phyloP scores from a whole-genome alignment of 805 yeast species.

The Saccharomycopsis olivae region DNA sequence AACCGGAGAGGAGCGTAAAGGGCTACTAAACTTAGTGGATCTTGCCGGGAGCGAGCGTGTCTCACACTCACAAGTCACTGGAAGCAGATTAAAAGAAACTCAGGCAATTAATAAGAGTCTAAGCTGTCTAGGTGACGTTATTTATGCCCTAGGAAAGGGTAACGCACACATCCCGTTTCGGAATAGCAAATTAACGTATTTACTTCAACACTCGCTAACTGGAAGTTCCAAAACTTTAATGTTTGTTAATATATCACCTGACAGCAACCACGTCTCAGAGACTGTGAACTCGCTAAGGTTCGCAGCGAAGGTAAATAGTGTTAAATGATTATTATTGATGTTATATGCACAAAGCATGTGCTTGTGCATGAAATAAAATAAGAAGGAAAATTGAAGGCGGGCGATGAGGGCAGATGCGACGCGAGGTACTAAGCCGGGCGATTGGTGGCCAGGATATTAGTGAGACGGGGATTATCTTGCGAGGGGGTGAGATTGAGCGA shows the following conservation, averaged over 20 bases:
- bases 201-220: conserved; percentile 72
- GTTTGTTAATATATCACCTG: conserved; percentile 84
- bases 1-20: conserved; percentile 39
- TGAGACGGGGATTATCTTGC: no score
- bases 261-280: conserved; percentile 51
- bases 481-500: no score
- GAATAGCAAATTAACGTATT: conserved; percentile 84
- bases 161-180: conserved; percentile 74
- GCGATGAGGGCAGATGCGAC: no score
- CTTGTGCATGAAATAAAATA: no score
- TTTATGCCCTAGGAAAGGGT: conserved; percentile 52
- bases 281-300: conserved; percentile 78
- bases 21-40: conserved; percentile 74
- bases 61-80: conserved; percentile 61
- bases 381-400: no score
- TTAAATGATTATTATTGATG: no score
- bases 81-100: conserved; percentile 76
- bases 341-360: no score
- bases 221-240: conserved; percentile 85
- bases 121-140: conserved; percentile 85
- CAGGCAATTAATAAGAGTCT: conserved; percentile 82
- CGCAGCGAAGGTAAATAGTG: conserved; percentile 78
- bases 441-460: no score
- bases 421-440: no score
- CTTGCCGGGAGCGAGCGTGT: conserved; percentile 92